Evolutionary conservation across 768 basidiomycete species (phyloP).

Genomic region (Phlebiopsis gigantea): DNA sequence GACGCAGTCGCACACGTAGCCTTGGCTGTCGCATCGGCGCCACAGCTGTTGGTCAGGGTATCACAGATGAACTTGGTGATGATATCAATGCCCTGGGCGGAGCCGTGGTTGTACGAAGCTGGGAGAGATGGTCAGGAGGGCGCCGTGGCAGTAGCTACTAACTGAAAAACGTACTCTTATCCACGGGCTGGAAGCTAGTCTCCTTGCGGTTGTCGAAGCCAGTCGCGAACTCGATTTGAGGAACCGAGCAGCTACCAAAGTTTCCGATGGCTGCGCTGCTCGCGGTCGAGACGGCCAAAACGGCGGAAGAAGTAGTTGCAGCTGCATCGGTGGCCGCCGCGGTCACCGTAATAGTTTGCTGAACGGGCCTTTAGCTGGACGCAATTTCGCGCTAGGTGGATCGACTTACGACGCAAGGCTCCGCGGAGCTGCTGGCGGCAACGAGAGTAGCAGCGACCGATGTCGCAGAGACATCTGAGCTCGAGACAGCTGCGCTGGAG

Average conservation of each 20-base stretch:
- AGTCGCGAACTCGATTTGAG: slow-evolving; percentile 46
- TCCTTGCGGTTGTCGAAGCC: slow-evolving; percentile 52
- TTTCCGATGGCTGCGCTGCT: slow-evolving; percentile 22
- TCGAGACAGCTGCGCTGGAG: too few species aligned
- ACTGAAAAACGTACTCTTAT: slow-evolving; percentile 30
- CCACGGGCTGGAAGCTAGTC: slow-evolving; percentile 48
- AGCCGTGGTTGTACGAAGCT: slow-evolving; percentile 17
- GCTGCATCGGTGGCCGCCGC: slow-evolving; percentile 10
- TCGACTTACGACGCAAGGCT: slow-evolving; percentile 7
- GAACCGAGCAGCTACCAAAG: slow-evolving; percentile 52
- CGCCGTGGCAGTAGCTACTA: neutral
- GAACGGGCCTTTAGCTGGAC: too few species aligned
- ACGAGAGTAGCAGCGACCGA: slow-evolving; percentile 27
- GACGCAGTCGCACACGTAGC: slow-evolving; percentile 8
- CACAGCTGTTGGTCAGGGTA: slow-evolving; percentile 42
- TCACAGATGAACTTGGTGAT: slow-evolving; percentile 54
- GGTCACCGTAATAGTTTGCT: slow-evolving; percentile 5
- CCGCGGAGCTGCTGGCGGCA: slow-evolving; percentile 23
- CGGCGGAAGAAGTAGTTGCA: slow-evolving; percentile 11
- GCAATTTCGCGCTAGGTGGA: too few species aligned
- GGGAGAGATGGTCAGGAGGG: neutral
- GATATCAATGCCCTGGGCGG: slow-evolving; percentile 40
- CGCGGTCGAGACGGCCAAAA: slow-evolving; percentile 12
- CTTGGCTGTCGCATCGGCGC: slow-evolving; percentile 14
- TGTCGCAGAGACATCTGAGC: too few species aligned